Conservation (phyloP, 2,329 filamentous ascomycete species). For the Penicillium sp. region DNA sequence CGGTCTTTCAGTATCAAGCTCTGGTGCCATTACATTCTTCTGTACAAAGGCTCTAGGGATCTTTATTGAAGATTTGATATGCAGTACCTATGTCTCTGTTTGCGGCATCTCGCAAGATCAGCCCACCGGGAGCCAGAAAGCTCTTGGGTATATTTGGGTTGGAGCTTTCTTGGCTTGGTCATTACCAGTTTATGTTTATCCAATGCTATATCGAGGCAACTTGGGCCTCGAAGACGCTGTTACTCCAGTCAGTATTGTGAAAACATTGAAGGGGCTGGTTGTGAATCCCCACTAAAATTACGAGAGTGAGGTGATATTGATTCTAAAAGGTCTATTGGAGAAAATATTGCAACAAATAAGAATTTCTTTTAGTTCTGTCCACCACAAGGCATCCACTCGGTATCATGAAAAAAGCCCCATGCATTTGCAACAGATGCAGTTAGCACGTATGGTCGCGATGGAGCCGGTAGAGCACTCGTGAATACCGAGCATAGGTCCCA, state of each 20-base stretch:
- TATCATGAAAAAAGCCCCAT: too few species aligned
- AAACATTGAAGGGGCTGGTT: neutral
- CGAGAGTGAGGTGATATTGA: too few species aligned
- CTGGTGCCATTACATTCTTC: neutral
- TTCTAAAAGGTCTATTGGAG: too few species aligned
- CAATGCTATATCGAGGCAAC: neutral
- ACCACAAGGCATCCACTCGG: too few species aligned
- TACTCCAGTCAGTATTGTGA: neutral
- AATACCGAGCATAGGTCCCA: too few species aligned
- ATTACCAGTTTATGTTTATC: neutral
- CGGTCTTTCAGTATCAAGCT: neutral
- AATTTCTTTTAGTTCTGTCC: too few species aligned
- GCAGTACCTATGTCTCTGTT: neutral
- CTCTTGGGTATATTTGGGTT: neutral
- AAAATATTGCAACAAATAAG: too few species aligned
- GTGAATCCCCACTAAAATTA: too few species aligned
- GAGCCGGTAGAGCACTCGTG: too few species aligned
- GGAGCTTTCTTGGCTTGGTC: neutral
- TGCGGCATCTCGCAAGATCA: neutral
- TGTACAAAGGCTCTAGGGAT: neutral
- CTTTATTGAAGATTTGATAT: neutral
- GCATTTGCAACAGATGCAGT: too few species aligned
- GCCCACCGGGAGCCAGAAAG: neutral
- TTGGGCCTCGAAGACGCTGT: neutral
- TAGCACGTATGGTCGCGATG: too few species aligned